phyloP scores from a whole-genome alignment of 441 rosid species.

The Populus hybrid region DNA sequence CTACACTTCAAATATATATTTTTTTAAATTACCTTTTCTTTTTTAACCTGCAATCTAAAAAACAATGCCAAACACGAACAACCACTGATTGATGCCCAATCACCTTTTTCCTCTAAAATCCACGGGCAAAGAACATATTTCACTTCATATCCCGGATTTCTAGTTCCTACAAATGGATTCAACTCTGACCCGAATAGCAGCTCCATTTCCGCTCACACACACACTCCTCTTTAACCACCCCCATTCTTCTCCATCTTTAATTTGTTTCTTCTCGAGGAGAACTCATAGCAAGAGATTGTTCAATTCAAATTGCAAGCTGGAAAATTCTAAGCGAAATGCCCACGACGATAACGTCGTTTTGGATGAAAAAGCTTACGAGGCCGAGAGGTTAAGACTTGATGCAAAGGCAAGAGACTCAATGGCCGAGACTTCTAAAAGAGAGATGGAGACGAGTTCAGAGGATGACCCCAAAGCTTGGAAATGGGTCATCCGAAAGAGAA shows the following conservation, averaged over 20 bases:
- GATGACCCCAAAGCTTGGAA: conserved; percentile 85
- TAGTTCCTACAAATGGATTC: conserved; percentile 18
- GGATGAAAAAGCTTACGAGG: conserved; percentile 58
- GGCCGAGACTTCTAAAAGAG: conserved; percentile 59
- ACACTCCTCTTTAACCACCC: neutral
- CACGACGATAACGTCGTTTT: conserved; percentile 30
- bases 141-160: neutral
- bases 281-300: neutral
- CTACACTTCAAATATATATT: too few relatives aligned
- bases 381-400: conserved; percentile 63
- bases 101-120: neutral
- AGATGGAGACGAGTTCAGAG: conserved; percentile 33
- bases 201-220: conserved; percentile 21
- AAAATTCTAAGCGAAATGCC: conserved; percentile 5
- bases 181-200: conserved; percentile 35
- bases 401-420: conserved; percentile 61
- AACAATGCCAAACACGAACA: too few relatives aligned
- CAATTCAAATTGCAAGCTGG: conserved; percentile 23
- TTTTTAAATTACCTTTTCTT: too few relatives aligned
- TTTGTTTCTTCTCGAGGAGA: conserved; percentile 5
- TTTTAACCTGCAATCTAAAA: too few relatives aligned
- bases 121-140: neutral
- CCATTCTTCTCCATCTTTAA: neutral
- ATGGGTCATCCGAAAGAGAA: conserved; percentile 71
- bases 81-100: neutral